A percentile compares a stretch with the other conserved stretches of the same genome.
These are phyloP conservation scores for Colletotrichum shisoi DNA, from an alignment of 2,329 filamentous ascomycete genomes.

Conservation along the genomic window DNA sequence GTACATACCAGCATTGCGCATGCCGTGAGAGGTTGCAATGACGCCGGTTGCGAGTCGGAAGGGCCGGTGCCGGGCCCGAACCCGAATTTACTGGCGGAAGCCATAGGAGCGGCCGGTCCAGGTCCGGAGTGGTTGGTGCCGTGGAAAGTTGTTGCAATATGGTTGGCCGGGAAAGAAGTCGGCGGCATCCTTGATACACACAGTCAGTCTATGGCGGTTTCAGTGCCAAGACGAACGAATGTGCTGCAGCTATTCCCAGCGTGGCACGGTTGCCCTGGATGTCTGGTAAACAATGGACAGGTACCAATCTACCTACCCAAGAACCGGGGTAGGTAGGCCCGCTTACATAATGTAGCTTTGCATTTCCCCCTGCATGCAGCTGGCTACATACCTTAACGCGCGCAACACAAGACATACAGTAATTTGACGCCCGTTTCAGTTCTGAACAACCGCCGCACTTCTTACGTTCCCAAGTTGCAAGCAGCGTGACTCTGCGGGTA, in stretches of 20 bases:
- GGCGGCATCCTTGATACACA: not conserved
- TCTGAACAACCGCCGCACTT: not conserved
- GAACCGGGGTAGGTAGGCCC: no score
- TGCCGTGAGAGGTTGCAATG: conserved; percentile 27
- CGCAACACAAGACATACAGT: not conserved
- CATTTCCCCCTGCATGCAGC: not conserved
- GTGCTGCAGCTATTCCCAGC: not conserved
- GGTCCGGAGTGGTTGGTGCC: not conserved
- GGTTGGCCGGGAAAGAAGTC: not conserved
- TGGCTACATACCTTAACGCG: not conserved
- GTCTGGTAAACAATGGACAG: no score
- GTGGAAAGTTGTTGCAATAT: not conserved
- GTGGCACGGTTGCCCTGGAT: not conserved
- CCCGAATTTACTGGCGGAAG: conserved; percentile 8
- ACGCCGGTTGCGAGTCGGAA: not conserved
- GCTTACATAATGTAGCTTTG: no score
- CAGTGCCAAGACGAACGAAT: not conserved
- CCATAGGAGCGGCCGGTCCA: conserved; percentile 9
- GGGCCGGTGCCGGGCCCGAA: conserved; percentile 12
- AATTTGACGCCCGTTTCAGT: not conserved
- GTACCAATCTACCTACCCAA: not conserved
- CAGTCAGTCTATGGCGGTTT: not conserved
- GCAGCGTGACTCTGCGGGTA: not conserved
- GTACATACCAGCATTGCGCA: conserved; percentile 39
- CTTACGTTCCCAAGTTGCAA: not conserved